Conservation (phyloP, 2,329 filamentous ascomycete genomes). For the Colletotrichum sansevieriae region DNA sequence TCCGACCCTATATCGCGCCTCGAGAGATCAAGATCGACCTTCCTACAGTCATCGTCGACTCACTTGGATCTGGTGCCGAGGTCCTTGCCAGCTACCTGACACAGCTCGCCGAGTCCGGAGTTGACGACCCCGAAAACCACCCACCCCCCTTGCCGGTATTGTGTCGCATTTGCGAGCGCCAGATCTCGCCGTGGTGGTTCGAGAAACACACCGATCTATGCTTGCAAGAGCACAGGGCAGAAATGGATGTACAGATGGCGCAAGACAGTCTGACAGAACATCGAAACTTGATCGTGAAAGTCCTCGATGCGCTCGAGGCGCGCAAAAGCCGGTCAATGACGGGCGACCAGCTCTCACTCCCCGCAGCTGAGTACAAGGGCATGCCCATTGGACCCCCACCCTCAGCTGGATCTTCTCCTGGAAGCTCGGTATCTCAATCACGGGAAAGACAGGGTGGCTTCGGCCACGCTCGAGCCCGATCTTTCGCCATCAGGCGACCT, state of each 20-base stretch:
- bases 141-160: conserved; percentile 87
- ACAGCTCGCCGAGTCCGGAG: conserved; percentile 84
- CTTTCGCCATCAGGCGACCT: conserved; percentile 91
- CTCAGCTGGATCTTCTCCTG: conserved; percentile 78
- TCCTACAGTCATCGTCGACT: conserved; percentile 89
- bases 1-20: conserved; percentile 88
- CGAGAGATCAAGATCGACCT: conserved; percentile 97
- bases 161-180: conserved; percentile 96
- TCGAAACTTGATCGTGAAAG: conserved; percentile 92
- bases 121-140: conserved; percentile 80
- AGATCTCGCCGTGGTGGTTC: conserved; percentile 99
- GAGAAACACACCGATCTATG: conserved; percentile 98
- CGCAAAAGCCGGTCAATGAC: conserved; percentile 74
- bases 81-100: conserved; percentile 95
- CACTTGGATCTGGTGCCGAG: conserved; percentile 93
- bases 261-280: conserved; percentile 95
- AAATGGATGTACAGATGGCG: conserved; percentile 97
- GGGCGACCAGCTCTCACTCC: conserved; percentile 65
- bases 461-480: conserved; percentile 84
- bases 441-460: conserved; percentile 80
- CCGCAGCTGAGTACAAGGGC: conserved; percentile 87
- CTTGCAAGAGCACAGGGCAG: conserved; percentile 93
- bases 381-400: conserved; percentile 83
- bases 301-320: conserved; percentile 91
- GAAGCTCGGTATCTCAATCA: conserved; percentile 78